Base-by-base conservation (phyloP, 2,329 filamentous ascomycete species). In the Xylaria sp. region DNA sequence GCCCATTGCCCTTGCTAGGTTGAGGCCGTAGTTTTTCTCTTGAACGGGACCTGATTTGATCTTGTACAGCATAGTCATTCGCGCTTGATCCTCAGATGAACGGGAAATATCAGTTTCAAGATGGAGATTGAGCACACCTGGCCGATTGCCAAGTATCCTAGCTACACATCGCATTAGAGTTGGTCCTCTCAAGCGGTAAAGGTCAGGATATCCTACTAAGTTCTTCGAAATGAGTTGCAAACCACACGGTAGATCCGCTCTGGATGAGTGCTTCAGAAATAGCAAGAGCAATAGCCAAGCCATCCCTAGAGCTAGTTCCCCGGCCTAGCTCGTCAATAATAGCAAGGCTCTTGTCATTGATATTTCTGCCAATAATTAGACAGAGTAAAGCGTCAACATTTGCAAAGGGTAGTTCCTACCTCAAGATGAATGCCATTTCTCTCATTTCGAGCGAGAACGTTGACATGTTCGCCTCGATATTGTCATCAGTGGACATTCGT, bases 361-460 rank as follows among this genome's bases (percentile, higher is more conserved):
- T 88, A 75, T 97, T 97, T 60, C 87, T 86, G 48, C 13, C 1
- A 18, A 10, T 1, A 13, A 61, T 75, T 59, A 75, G 70, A 39
- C 41, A 9, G 32, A 5, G n/a, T 28, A 30, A 43, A 39, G 46
- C 20, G 18, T 39, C 18, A 39, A 9, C 8, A 1, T 5, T n/a
- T 13, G 4, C 65, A 20, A 69, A 4, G 12, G 23, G 48, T 56
- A 18, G 0, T 15, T 56, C 66, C 1, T 75, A 84, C 84, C 89
- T 87, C 0, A 98, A 81, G 63, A 99, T 97, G 77, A 97, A 97
- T 0, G 94, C 93, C 82, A 95, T 97, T 75, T 98, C 96, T 48
- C 93, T 87, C 96, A 99, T 98, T 79, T 99, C 96, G 0, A 93
- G 87, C 0, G 94, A 93, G 77, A 98, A 99, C 0, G 93, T 97